Percentiles rank a stretch among this genome's conserved stretches.
Evolutionary conservation across 2,329 filamentous ascomycete genomes (phyloP).

Genomic region (Aspergillus ustus): DNA sequence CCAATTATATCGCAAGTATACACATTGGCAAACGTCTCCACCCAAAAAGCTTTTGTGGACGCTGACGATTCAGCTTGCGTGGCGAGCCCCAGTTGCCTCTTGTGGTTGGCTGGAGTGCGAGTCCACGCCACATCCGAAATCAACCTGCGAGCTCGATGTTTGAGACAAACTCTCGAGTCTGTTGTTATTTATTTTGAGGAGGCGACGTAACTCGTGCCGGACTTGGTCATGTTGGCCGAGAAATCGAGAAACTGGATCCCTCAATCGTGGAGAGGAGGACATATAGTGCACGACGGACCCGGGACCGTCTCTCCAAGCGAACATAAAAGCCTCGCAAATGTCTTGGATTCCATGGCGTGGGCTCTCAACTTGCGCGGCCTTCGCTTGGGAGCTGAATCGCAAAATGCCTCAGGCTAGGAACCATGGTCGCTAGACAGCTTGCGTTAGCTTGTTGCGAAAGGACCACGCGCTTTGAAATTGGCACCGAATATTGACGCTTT

Average conservation of each 20-base stretch:
- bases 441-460: not conserved
- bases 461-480: not conserved
- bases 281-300: not conserved
- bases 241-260: not conserved
- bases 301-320: not conserved
- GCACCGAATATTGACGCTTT: too few species aligned
- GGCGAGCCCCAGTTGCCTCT: not conserved
- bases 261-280: not conserved
- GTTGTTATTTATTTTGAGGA: not conserved
- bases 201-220: too few species aligned
- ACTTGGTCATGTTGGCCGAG: too few species aligned
- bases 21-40: not conserved
- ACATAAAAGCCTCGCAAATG: not conserved
- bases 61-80: constrained; percentile 14
- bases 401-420: not conserved
- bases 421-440: not conserved
- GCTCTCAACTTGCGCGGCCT: not conserved
- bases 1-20: not conserved
- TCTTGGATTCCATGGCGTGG: not conserved
- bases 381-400: not conserved
- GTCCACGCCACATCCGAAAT: not conserved
- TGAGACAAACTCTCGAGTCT: not conserved
- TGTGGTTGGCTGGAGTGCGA: not conserved
- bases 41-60: constrained; percentile 2
- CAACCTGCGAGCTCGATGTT: not conserved